phyloP scores from a whole-genome alignment of 129 eudicot genomes.

The Logfia minima region DNA sequence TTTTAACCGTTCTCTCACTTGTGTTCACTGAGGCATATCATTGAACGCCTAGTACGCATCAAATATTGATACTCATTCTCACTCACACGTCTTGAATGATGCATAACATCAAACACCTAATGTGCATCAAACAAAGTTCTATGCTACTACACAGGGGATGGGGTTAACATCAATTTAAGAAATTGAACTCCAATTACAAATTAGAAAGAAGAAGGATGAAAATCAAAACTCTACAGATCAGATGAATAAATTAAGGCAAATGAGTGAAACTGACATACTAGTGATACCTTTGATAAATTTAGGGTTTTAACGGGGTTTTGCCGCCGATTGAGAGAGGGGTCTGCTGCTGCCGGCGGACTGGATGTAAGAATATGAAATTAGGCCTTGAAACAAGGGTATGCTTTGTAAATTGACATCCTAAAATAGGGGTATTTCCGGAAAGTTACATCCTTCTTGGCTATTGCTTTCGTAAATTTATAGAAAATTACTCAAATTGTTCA shows the following conservation, averaged over 20 bases:
- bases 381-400: neutral
- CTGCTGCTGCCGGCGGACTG: neutral
- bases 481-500: too few relatives aligned
- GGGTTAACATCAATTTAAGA: neutral
- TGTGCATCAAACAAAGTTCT: neutral
- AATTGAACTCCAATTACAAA: neutral
- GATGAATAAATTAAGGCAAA: neutral
- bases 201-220: neutral
- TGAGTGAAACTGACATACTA: too few relatives aligned
- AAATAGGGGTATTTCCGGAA: neutral
- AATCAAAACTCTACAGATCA: neutral
- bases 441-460: too few relatives aligned
- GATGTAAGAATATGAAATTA: neutral
- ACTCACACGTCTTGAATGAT: neutral
- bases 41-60: neutral
- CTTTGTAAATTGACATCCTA: neutral
- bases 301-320: neutral
- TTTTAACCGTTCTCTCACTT: neutral
- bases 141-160: neutral
- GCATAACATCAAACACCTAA: slow-evolving; percentile 20
- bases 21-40: neutral
- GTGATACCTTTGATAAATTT: neutral
- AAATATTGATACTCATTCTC: neutral
- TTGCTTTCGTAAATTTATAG: too few relatives aligned
- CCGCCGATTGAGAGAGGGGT: neutral